phyloP scores from a whole-genome alignment of 352 stramenopile genomes.

The Pythium rishiriense region DNA sequence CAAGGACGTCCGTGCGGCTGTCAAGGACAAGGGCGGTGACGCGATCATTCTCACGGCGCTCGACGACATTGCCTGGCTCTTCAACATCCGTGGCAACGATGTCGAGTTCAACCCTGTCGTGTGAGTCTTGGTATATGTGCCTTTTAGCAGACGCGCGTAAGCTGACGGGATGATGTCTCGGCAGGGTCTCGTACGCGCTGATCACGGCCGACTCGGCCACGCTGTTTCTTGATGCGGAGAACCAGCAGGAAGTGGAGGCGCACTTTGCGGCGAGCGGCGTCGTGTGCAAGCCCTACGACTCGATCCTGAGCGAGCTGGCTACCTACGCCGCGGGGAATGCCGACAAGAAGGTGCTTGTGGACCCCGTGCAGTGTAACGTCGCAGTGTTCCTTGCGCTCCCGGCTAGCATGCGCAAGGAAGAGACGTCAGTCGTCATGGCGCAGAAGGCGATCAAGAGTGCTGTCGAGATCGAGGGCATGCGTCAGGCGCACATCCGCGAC shows the following conservation, averaged over 20 bases:
- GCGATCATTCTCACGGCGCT: conserved; percentile 95
- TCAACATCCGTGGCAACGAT: conserved; percentile 98
- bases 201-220: conserved; percentile 88
- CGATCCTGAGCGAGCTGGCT: conserved; percentile 46
- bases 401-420: conserved; percentile 67
- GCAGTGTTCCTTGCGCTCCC: conserved; percentile 81
- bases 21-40: conserved; percentile 90
- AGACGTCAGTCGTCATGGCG: conserved; percentile 74
- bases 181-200: conserved; percentile 91
- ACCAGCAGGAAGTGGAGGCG: conserved; percentile 54
- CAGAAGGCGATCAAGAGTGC: conserved; percentile 94
- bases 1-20: conserved; percentile 63
- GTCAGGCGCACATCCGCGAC: conserved; percentile 94
- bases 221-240: conserved; percentile 91
- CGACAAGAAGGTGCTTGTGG: conserved; percentile 68
- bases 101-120: conserved; percentile 98
- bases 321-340: conserved; percentile 49
- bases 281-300: conserved; percentile 61
- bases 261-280: conserved; percentile 57
- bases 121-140: conserved; percentile 57
- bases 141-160: no score
- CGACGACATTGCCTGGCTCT: conserved; percentile 97
- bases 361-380: conserved; percentile 84
- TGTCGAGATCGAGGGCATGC: conserved; percentile 95
- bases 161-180: conserved; percentile 1